Conservation (phyloP, 805 yeast species). For the Wickerhamiella occidentalis region DNA sequence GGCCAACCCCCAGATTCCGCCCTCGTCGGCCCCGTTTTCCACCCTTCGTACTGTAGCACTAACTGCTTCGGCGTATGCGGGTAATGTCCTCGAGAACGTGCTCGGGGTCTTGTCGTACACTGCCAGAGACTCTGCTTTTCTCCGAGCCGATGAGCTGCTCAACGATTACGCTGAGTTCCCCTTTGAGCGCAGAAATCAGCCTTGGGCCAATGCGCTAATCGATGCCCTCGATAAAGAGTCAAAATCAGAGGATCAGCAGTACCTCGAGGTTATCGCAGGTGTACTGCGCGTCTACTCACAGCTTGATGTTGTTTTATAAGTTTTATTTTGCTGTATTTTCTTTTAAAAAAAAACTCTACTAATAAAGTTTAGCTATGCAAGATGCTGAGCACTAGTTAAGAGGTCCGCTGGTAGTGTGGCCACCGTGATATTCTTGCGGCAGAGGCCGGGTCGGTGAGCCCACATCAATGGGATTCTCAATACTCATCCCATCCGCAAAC, state of each 20-base stretch:
- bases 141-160: slow-evolving; percentile 85
- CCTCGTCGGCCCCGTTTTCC: slow-evolving; percentile 48
- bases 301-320: slow-evolving; percentile 74
- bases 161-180: slow-evolving; percentile 78
- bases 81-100: slow-evolving; percentile 89
- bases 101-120: slow-evolving; percentile 62
- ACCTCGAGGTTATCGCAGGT: slow-evolving; percentile 85
- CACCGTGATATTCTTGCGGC: no score
- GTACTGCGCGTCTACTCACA: slow-evolving; percentile 80
- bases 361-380: no score
- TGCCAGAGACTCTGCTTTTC: slow-evolving; percentile 81
- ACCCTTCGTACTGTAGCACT: slow-evolving; percentile 63
- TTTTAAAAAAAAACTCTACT: not conserved
- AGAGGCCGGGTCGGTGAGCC: no score
- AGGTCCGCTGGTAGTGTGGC: no score
- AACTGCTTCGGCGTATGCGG: slow-evolving; percentile 86
- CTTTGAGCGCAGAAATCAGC: slow-evolving; percentile 42
- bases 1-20: slow-evolving; percentile 45
- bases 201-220: slow-evolving; percentile 39
- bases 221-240: slow-evolving; percentile 35
- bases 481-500: not conserved
- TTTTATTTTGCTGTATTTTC: not conserved
- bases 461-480: not conserved
- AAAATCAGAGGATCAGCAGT: slow-evolving; percentile 30
- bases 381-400: no score